Percentiles rank a stretch among this genome's conserved stretches.
These are phyloP conservation scores for Leucosporidium yakuticum DNA, from an alignment of 768 basidiomycete genomes.

Conservation along the genomic window DNA sequence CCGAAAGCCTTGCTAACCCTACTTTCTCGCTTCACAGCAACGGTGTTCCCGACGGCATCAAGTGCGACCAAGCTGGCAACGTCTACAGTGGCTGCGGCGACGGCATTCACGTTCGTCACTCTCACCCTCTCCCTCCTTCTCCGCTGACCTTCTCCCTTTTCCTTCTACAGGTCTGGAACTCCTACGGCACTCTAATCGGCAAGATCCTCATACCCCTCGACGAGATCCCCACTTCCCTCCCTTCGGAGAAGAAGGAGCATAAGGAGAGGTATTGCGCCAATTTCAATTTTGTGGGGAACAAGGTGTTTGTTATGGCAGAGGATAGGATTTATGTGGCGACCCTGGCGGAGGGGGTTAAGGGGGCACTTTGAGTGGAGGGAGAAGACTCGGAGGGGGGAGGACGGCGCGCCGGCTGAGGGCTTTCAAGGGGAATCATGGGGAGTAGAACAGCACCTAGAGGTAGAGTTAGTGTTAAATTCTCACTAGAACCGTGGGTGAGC, in stretches of 20 bases:
- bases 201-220: slow-evolving; percentile 24
- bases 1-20: neutral
- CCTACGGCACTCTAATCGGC: slow-evolving; percentile 30
- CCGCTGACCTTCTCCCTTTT: neutral
- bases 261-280: slow-evolving; percentile 11
- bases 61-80: slow-evolving; percentile 60
- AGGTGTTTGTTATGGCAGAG: slow-evolving; percentile 14
- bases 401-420: no score
- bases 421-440: no score
- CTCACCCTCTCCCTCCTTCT: neutral
- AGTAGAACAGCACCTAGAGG: no score
- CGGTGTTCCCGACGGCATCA: slow-evolving; percentile 63
- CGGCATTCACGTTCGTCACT: slow-evolving; percentile 53
- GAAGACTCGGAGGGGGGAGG: no score
- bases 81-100: slow-evolving; percentile 66
- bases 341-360: neutral
- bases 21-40: neutral
- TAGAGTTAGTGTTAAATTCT: no score
- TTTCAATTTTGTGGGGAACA: slow-evolving; percentile 9
- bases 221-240: neutral
- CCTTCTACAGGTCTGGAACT: slow-evolving; percentile 23
- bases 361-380: neutral
- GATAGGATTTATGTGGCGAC: slow-evolving; percentile 15
- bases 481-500: no score
- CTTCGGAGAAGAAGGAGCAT: neutral